Conservation (phyloP, 2,329 filamentous ascomycete species). For the Fusarium papillatum region DNA sequence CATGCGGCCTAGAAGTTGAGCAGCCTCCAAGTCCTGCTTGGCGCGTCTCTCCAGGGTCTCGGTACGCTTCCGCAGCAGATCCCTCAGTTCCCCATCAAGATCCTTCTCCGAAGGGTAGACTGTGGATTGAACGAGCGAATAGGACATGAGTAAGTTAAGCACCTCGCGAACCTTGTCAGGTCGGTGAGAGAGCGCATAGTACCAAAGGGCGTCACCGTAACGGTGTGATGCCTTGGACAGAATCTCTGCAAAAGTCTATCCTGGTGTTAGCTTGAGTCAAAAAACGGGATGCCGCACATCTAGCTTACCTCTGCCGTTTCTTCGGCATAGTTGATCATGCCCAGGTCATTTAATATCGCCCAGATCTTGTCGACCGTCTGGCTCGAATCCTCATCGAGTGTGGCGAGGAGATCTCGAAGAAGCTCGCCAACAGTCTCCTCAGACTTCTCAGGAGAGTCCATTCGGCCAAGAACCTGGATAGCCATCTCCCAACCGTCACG, state of each 20-base stretch:
- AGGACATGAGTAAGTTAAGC: constrained; percentile 87
- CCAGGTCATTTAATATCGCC: constrained; percentile 81
- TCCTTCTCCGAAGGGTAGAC: constrained; percentile 80
- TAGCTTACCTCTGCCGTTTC: constrained; percentile 82
- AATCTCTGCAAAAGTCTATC: constrained; percentile 85
- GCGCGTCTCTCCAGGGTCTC: constrained; percentile 80
- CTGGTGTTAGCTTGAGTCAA: constrained; percentile 41
- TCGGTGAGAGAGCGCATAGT: constrained; percentile 89
- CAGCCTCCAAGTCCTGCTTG: constrained; percentile 83
- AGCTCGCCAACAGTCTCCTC: constrained; percentile 82
- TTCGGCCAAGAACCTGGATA: constrained; percentile 83
- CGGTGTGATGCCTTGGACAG: constrained; percentile 79
- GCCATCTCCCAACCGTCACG: constrained; percentile 92
- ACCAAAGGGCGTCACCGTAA: constrained; percentile 90
- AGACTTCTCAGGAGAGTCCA: constrained; percentile 80
- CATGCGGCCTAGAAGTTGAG: constrained; percentile 85
- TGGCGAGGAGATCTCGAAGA: constrained; percentile 74
- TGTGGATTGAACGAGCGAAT: constrained; percentile 87
- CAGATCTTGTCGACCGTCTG: constrained; percentile 86
- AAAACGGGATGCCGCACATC: background rate
- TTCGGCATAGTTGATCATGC: constrained; percentile 83
- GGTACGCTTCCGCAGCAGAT: constrained; percentile 80
- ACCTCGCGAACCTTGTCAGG: constrained; percentile 86
- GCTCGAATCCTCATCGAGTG: constrained; percentile 74
- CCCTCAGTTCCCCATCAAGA: constrained; percentile 79